phyloP scores from a whole-genome alignment of 805 yeast genomes.

The Wickerhamiella kurtzmanii region DNA sequence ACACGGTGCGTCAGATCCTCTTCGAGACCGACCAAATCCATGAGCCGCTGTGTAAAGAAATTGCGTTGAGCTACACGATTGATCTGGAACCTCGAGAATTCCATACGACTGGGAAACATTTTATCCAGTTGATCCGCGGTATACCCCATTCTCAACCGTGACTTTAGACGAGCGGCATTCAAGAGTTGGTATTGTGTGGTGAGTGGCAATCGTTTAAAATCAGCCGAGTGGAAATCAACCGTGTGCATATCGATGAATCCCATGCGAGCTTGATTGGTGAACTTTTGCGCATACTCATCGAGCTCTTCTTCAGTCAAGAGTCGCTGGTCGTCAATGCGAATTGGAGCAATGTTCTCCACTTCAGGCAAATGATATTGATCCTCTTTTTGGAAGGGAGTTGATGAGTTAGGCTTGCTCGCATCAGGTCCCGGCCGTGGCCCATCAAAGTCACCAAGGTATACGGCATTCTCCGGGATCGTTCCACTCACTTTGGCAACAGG shows the following conservation, averaged over 20 bases:
- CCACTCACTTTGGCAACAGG: slow-evolving; percentile 8
- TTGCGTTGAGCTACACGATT: slow-evolving; percentile 86
- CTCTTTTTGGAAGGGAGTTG: slow-evolving; percentile 32
- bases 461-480: slow-evolving; percentile 19
- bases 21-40: slow-evolving; percentile 74
- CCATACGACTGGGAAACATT: slow-evolving; percentile 73
- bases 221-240: slow-evolving; percentile 72
- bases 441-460: slow-evolving; percentile 26
- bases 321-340: slow-evolving; percentile 51
- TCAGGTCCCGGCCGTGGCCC: slow-evolving; percentile 21
- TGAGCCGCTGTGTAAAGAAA: slow-evolving; percentile 71
- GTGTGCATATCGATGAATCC: slow-evolving; percentile 30
- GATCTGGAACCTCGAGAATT: slow-evolving; percentile 85
- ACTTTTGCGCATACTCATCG: slow-evolving; percentile 42
- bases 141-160: slow-evolving; percentile 90
- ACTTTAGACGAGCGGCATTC: slow-evolving; percentile 67
- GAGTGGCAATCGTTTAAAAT: slow-evolving; percentile 63
- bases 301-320: slow-evolving; percentile 62
- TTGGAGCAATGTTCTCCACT: slow-evolving; percentile 30
- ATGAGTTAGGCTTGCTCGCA: slow-evolving; percentile 6
- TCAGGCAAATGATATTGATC: slow-evolving; percentile 85
- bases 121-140: slow-evolving; percentile 74
- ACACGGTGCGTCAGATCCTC: slow-evolving; percentile 39
- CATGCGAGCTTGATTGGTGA: slow-evolving; percentile 39
- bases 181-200: slow-evolving; percentile 80